These are phyloP conservation scores for Cyberlindnera veronae DNA, from an alignment of 805 yeast species.

Conservation along the genomic window DNA sequence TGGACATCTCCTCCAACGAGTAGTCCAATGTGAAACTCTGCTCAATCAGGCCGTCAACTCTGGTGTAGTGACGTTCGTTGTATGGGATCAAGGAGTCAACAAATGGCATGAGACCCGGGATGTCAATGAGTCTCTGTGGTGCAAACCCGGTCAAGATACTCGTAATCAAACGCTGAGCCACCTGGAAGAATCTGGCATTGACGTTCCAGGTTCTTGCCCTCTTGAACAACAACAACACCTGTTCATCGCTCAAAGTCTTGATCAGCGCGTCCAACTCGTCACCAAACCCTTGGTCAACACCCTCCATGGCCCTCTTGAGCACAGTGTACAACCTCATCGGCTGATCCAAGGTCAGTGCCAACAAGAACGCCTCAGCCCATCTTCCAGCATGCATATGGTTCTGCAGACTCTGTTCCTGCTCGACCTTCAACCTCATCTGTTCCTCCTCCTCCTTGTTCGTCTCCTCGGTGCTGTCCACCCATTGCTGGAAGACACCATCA, in stretches of 20 bases:
- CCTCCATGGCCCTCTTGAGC: conserved; percentile 52
- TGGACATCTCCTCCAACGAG: conserved; percentile 73
- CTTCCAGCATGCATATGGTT: conserved; percentile 70
- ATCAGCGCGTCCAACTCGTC: conserved; percentile 63
- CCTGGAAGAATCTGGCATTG: conserved; percentile 71
- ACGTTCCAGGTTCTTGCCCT: conserved; percentile 95
- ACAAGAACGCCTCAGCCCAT: conserved; percentile 84
- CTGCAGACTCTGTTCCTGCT: conserved; percentile 82
- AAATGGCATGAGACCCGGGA: conserved; percentile 62
- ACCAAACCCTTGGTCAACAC: conserved; percentile 42
- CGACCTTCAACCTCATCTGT: conserved; percentile 56
- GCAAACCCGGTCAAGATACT: conserved; percentile 56
- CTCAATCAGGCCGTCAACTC: conserved; percentile 79
- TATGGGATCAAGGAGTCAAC: conserved; percentile 84
- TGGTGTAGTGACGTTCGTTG: conserved; percentile 75
- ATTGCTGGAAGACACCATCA: conserved; percentile 84
- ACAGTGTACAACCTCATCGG: conserved; percentile 86
- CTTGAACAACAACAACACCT: conserved; percentile 57
- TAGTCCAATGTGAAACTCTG: conserved; percentile 85
- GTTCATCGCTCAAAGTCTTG: conserved; percentile 52
- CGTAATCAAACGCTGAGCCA: conserved; percentile 74
- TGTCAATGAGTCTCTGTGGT: conserved; percentile 53
- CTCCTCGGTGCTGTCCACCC: conserved; percentile 87
- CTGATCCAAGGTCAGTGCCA: conserved; percentile 84
- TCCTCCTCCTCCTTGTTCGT: conserved; percentile 48